phyloP scores from a whole-genome alignment of 2,329 filamentous ascomycete species.

The Ciborinia camelliae region DNA sequence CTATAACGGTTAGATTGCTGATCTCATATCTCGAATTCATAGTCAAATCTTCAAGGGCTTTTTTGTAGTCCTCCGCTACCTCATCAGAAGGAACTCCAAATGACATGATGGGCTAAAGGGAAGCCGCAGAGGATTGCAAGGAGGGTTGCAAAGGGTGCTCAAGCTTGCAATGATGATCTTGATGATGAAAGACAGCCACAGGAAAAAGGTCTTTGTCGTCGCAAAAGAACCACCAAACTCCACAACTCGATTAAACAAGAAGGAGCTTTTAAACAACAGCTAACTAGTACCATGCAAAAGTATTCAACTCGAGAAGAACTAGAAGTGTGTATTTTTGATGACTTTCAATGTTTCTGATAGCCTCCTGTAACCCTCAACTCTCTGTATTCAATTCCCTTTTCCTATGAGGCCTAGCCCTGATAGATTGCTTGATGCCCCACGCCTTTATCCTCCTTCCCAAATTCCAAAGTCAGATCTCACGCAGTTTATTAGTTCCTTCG shows the following conservation, averaged over 20 bases:
- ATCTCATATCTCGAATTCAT: conserved; percentile 93
- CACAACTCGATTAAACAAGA: conserved; percentile 28
- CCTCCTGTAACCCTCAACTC: conserved; percentile 25
- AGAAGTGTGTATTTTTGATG: conserved; percentile 40
- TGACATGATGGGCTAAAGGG: conserved; percentile 54
- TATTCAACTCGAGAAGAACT: conserved; percentile 39
- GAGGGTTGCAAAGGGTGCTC: conserved; percentile 27
- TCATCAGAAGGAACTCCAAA: conserved; percentile 63
- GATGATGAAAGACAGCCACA: conserved; percentile 29
- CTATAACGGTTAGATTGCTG: conserved; percentile 94
- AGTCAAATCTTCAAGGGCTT: conserved; percentile 86
- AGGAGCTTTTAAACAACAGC: conserved; percentile 36
- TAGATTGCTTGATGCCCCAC: conserved; percentile 25
- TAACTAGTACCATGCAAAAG: conserved; percentile 40
- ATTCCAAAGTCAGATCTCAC: conserved; percentile 19
- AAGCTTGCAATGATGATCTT: conserved; percentile 21
- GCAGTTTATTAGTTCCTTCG: neutral
- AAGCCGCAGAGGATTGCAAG: conserved; percentile 28
- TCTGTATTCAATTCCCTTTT: conserved; percentile 21
- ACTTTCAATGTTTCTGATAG: conserved; percentile 33
- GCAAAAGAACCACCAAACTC: conserved; percentile 30
- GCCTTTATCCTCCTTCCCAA: conserved; percentile 26
- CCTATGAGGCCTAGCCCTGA: conserved; percentile 27
- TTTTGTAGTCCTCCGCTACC: conserved; percentile 91
- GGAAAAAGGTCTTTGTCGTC: conserved; percentile 31